Base-by-base conservation (phyloP, 495 filamentous ascomycete genomes). In the Stereocaulon alpinum region DNA sequence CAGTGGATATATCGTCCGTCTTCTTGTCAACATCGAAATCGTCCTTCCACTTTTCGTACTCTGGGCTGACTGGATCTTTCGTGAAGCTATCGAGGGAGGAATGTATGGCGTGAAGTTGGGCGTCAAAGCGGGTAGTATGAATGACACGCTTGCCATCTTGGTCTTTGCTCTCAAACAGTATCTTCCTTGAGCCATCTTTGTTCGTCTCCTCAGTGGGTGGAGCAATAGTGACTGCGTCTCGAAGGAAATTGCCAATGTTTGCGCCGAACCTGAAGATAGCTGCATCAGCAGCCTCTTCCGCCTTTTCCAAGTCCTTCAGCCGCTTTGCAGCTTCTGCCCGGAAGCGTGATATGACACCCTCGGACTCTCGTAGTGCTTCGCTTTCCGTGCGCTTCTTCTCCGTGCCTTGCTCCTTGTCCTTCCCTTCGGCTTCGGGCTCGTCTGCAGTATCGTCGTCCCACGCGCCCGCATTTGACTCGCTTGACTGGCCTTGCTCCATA, bases 251-350 rank as follows among this genome's bases (percentile, higher is more conserved):
- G 11, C 90, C 80, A 49, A 98, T 83, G 68, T 93, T 97, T 54
- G 85, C 81, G 27, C 93, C 93, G 68, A 97, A 99, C 57, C 87
- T 90, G 63, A 96, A 72, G 48, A 97, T 82, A 3, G 95, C 95
- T 70, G 96, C 94, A 70, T 98, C 93, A 20, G 93, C 93, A n/a
- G 91, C 91, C 66, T 96, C 91, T 71, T 98, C 93, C 43, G 92
- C 93, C 63, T 85, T 85, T 67, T 97, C 87, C 34, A 98, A 86
- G 65, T 96, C 92, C 67, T 88, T 91, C 43, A 98, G 76, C 52
- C 88, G 82, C 67, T 89, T 88, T 10, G 86, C 77, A 17, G 93
- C 93, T 68, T 95, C 89, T 30, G 78, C 75, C 53, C 85, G 84
- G 69, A 98, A 83, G 41, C 89, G 82, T n/a, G 89, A 82, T 51